These are phyloP conservation scores for Leccinum solheimii DNA, from an alignment of 1,284 basidiomycete species.

Conservation along the genomic window DNA sequence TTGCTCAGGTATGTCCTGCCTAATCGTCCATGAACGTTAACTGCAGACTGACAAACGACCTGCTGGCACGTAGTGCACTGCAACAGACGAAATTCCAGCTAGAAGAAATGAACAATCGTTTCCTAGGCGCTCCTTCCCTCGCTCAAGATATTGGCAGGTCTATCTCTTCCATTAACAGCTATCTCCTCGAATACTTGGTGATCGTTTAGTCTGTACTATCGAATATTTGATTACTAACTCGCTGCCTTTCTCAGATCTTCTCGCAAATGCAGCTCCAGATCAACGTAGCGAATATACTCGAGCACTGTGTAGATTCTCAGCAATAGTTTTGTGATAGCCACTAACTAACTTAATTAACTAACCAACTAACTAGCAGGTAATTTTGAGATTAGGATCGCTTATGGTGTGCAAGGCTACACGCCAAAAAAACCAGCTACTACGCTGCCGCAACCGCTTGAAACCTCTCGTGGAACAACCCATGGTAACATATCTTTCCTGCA, in stretches of 20 bases:
- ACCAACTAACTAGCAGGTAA: too few relatives aligned
- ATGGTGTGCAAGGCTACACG: too few relatives aligned
- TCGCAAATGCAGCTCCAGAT: not conserved
- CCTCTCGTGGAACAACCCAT: too few relatives aligned
- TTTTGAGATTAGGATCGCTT: too few relatives aligned
- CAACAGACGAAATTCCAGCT: not conserved
- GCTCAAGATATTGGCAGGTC: constrained; percentile 1
- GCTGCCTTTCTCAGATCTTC: not conserved
- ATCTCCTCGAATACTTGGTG: constrained; percentile 5
- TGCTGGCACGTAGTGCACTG: not conserved
- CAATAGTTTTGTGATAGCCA: too few relatives aligned
- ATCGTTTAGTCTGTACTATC: not conserved
- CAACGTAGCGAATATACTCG: not conserved
- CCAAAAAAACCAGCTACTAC: too few relatives aligned
- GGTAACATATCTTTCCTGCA: too few relatives aligned
- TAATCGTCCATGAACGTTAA: not conserved
- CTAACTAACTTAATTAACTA: too few relatives aligned
- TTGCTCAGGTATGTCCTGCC: not conserved
- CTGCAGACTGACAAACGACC: not conserved
- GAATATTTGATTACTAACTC: not conserved
- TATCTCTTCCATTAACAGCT: constrained; percentile 3
- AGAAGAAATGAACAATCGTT: not conserved
- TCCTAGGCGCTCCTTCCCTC: constrained; percentile 1
- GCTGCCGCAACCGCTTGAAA: too few relatives aligned
- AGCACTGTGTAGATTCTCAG: not conserved